These are phyloP conservation scores for Venturia nashicola DNA, from an alignment of 2,329 filamentous ascomycete genomes.

Conservation along the genomic window DNA sequence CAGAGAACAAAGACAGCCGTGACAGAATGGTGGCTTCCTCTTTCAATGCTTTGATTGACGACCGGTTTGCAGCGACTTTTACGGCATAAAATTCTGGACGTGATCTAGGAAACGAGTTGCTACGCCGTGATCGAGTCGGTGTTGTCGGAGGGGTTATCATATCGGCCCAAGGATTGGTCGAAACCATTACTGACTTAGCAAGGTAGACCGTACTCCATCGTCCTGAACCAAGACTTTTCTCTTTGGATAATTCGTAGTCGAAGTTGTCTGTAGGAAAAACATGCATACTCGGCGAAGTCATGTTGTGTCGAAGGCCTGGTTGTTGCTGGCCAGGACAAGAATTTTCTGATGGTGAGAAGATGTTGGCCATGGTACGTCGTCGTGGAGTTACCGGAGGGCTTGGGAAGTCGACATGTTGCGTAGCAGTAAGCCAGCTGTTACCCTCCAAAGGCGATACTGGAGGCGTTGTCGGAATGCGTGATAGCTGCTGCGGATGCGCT, in stretches of 20 bases:
- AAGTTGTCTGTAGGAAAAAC: background rate
- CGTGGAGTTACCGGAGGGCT: background rate
- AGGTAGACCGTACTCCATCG: conserved; percentile 6
- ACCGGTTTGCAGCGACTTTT: background rate
- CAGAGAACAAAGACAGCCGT: background rate
- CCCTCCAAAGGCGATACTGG: background rate
- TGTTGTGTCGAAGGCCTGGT: background rate
- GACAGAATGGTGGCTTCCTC: conserved; percentile 4
- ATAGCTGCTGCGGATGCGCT: background rate
- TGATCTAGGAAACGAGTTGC: background rate
- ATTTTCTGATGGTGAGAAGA: background rate
- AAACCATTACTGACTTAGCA: background rate
- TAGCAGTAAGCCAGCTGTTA: background rate
- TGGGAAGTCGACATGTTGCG: background rate
- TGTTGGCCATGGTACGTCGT: background rate
- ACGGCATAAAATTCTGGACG: conserved; percentile 2
- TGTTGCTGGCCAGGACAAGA: background rate
- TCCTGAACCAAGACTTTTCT: background rate
- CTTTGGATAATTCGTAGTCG: background rate
- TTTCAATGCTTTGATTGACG: background rate
- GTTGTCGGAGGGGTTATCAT: conserved; percentile 6
- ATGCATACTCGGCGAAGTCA: background rate
- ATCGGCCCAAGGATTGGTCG: background rate
- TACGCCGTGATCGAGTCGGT: background rate
- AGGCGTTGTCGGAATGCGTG: background rate